Base-by-base conservation (phyloP, 2,329 filamentous ascomycete species). In the Acrocalymma vagum region DNA sequence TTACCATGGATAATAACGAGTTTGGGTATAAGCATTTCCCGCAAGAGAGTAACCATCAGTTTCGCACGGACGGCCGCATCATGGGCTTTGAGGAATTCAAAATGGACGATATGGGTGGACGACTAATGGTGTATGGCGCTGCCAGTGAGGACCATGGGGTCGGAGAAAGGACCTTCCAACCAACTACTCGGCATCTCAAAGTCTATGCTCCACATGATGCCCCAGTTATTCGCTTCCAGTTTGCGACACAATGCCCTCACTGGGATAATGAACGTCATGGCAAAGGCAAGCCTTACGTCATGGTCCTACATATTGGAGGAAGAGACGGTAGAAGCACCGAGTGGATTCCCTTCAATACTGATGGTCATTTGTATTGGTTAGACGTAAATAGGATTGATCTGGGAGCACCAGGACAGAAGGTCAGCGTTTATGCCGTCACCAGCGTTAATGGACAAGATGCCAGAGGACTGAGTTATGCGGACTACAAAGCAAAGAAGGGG, bases 21-120 rank as follows among this genome's bases (percentile, higher is more conserved):
- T 96, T 99, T 61, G 90, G 90, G 0, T 71, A 83, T 13, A 81
- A 79, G 14, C 94, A 99, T 64, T 97, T 87, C 69, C 93, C 94
- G 0, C 64, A 72, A 3, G 80, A 96, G 45, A 69, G 76, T 11
- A 69, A 71, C 4, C 76, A 89, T 44, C 92, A 95, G 63, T 93
- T 87, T 73, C 84, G 89, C 25, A 76, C 77, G 10, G 90, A 95
- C 57, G 87, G 89, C 1, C 76, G 84, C 8, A 68, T 75, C 3
- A 73, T 85, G 5, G 78, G 77, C 0, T 97, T 91, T 90, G 88
- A 92, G 52, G 87, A 95, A 58, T 97, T 96, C 64, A 82, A 87
- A 39, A 68, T 83, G 13, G 87, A 86, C 48, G 75, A 72, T 31
- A 67, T 70, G 46, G 66, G 72, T 28, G 71, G 74, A 42, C 71